Evolutionary conservation across 108 stramenopile genomes (phyloP).

Genomic region (Fragilariopsis cylindrus): DNA sequence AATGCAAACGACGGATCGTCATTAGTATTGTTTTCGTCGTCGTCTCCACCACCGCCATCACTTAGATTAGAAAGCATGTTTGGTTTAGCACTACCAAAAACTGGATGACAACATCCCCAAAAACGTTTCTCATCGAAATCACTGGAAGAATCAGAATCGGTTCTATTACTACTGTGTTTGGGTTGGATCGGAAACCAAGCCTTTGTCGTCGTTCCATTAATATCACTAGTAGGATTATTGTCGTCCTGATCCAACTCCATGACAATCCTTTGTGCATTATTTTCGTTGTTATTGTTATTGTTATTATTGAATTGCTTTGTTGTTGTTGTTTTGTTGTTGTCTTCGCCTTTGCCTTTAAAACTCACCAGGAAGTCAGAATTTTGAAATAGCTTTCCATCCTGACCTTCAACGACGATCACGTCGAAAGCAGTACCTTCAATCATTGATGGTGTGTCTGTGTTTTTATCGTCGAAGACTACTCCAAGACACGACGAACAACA

Average conservation of each 20-base stretch:
- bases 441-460: background rate
- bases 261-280: conserved; percentile 10
- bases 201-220: conserved; percentile 1
- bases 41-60: conserved; percentile 5
- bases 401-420: conserved; percentile 16
- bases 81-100: conserved; percentile 6
- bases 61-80: conserved; percentile 12
- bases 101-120: conserved; percentile 20
- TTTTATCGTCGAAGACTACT: background rate
- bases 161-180: background rate
- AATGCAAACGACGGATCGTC: conserved; percentile 10
- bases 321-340: background rate
- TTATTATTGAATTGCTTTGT: no score
- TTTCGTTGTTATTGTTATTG: background rate
- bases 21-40: background rate
- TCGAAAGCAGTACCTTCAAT: conserved; percentile 18
- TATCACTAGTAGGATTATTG: no score
- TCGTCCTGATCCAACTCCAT: conserved; percentile 10
- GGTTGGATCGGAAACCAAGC: conserved; percentile 17
- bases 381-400: conserved; percentile 10
- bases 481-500: conserved; percentile 11
- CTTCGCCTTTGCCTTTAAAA: background rate
- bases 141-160: background rate
- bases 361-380: conserved; percentile 24
- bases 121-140: conserved; percentile 13